Conservation (phyloP, 805 yeast genomes). For the Torulaspora microellipsoides region DNA sequence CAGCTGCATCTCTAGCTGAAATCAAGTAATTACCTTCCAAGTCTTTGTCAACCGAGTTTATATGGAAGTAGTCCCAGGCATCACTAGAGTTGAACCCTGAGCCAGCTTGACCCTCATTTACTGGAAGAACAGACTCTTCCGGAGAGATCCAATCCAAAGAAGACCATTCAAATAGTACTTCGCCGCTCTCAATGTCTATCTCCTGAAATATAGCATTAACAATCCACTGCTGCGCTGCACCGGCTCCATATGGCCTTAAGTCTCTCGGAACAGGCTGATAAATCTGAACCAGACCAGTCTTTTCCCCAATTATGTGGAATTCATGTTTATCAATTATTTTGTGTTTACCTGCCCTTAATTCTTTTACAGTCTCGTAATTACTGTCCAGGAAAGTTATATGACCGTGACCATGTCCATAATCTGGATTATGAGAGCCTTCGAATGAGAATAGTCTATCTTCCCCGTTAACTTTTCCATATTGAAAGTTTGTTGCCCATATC, state of each 20-base stretch:
- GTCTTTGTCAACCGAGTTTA: slow-evolving; percentile 39
- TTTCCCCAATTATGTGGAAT: slow-evolving; percentile 33
- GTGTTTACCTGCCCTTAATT: slow-evolving; percentile 36
- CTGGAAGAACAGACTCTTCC: slow-evolving; percentile 31
- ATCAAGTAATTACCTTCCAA: slow-evolving; percentile 33
- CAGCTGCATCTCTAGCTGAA: slow-evolving; percentile 37
- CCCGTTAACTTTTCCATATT: slow-evolving; percentile 27
- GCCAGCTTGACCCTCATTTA: slow-evolving; percentile 35
- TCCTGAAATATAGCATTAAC: slow-evolving; percentile 37
- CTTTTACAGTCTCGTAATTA: slow-evolving; percentile 32
- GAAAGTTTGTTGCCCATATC: slow-evolving; percentile 35
- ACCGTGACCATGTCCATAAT: slow-evolving; percentile 18
- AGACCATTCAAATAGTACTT: slow-evolving; percentile 30
- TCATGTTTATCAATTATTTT: slow-evolving; percentile 37
- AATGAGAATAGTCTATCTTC: slow-evolving; percentile 32
- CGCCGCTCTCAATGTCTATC: slow-evolving; percentile 35
- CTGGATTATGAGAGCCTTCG: slow-evolving; percentile 37
- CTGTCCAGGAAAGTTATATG: slow-evolving; percentile 34
- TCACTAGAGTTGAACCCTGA: slow-evolving; percentile 27
- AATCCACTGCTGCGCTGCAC: slow-evolving; percentile 34
- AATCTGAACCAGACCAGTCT: slow-evolving; percentile 33
- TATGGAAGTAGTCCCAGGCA: slow-evolving; percentile 41
- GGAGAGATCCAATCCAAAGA: slow-evolving; percentile 35
- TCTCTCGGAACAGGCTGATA: slow-evolving; percentile 35
- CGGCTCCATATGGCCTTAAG: slow-evolving; percentile 29